Evolutionary conservation across 768 basidiomycete species (phyloP).

Genomic region (Cyathus striatus): DNA sequence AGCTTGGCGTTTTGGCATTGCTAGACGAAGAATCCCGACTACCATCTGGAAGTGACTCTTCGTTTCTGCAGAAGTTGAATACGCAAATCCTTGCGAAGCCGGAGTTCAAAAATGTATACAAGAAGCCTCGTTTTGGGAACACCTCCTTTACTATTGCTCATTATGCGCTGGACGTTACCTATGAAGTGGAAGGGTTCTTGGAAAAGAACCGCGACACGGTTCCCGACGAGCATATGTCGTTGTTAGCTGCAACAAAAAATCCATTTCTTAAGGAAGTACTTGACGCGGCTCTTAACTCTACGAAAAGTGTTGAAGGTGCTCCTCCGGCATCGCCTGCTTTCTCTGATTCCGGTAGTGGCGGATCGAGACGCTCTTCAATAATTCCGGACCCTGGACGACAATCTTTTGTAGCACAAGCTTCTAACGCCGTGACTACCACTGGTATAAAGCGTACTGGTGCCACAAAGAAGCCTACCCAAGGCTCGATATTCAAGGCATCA

Average conservation of each 20-base stretch:
- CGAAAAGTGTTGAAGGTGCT: constrained; percentile 60
- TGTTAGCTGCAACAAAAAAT: constrained; percentile 85
- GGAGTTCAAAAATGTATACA: constrained; percentile 84
- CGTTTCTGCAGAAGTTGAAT: constrained; percentile 91
- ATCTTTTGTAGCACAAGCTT: constrained; percentile 54
- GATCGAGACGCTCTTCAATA: constrained; percentile 76
- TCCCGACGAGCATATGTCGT: constrained; percentile 93
- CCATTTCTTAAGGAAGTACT: constrained; percentile 92
- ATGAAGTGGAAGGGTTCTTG: constrained; percentile 96
- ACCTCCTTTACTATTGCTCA: constrained; percentile 97
- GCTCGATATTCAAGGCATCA: constrained; percentile 97
- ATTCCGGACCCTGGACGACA: constrained; percentile 86
- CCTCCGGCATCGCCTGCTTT: constrained; percentile 70
- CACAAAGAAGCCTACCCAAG: constrained; percentile 89
- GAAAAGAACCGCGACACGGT: constrained; percentile 99
- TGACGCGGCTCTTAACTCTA: constrained; percentile 79
- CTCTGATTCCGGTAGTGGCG: constrained; percentile 73
- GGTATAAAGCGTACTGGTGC: constrained; percentile 60
- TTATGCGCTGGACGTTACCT: constrained; percentile 97
- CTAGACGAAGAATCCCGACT: constrained; percentile 98
- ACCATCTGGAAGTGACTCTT: constrained; percentile 86
- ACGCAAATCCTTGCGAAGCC: constrained; percentile 75
- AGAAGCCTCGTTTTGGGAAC: constrained; percentile 98
- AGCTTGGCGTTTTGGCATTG: constrained; percentile 88
- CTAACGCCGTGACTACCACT: constrained; percentile 24